phyloP scores from a whole-genome alignment of 2,329 filamentous ascomycete species.

The Beauveria medogensis region DNA sequence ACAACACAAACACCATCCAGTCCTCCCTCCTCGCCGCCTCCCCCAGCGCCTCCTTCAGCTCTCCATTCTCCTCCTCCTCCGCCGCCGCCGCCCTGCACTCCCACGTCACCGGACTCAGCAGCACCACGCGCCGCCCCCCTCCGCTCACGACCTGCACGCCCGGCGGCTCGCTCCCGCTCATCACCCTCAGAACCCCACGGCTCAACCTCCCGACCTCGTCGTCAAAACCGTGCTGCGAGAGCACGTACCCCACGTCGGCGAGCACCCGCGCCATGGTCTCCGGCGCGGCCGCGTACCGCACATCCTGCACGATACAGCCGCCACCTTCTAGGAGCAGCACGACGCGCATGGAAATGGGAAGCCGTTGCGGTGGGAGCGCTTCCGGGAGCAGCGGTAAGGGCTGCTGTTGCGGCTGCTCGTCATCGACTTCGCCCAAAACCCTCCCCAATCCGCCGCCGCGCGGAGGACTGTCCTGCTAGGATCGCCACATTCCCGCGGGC shows the following conservation, averaged over 20 bases:
- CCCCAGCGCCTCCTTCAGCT: neutral
- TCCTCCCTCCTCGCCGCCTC: slow-evolving; percentile 6
- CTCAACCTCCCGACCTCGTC: neutral
- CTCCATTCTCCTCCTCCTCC: slow-evolving; percentile 18
- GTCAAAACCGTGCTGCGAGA: slow-evolving; percentile 2
- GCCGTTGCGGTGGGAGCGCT: neutral
- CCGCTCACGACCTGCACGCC: neutral
- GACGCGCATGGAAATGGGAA: slow-evolving; percentile 1
- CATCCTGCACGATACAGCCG: neutral
- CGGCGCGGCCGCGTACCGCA: slow-evolving; percentile 3
- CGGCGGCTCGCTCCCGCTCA: neutral
- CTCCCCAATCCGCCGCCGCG: neutral
- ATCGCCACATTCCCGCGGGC: neutral
- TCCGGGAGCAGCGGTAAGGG: neutral
- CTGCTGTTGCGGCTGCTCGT: neutral
- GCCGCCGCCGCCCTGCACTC: slow-evolving; percentile 20
- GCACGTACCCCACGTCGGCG: neutral
- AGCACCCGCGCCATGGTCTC: neutral
- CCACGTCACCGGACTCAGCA: slow-evolving; percentile 20
- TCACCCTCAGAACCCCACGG: neutral
- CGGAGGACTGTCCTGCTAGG: neutral
- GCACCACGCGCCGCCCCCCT: slow-evolving; percentile 5
- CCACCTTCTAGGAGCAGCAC: neutral
- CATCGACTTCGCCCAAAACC: neutral
- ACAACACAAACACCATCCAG: slow-evolving; percentile 7